A percentile compares a stretch with the other conserved stretches of the same genome.
These are phyloP conservation scores for Suillus brevipes DNA, from an alignment of 768 basidiomycete genomes.

Conservation along the genomic window DNA sequence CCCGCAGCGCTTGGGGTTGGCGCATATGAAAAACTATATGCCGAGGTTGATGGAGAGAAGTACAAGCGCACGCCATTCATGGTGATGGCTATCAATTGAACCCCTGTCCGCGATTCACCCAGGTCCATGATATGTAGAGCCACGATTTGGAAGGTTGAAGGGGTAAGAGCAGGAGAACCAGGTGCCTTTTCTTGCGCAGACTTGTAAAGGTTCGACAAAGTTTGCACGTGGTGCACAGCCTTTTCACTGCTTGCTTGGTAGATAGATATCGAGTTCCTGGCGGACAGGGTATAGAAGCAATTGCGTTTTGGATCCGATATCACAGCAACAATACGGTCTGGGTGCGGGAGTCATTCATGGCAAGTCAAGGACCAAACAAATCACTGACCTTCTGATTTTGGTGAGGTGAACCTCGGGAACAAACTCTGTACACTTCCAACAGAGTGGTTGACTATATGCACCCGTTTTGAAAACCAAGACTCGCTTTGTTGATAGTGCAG, in stretches of 20 bases:
- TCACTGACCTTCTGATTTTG: constrained; percentile 63
- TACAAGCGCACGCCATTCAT: constrained; percentile 83
- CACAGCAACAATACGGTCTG: constrained; percentile 72
- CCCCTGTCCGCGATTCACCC: constrained; percentile 63
- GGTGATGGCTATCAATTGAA: constrained; percentile 82
- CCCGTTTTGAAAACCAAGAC: constrained; percentile 88
- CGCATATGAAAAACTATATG: constrained; percentile 52
- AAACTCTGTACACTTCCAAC: constrained; percentile 76
- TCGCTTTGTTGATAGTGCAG: constrained; percentile 88
- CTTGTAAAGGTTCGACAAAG: constrained; percentile 73
- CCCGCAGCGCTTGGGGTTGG: constrained; percentile 29
- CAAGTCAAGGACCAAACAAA: neutral
- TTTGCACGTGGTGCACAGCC: constrained; percentile 69
- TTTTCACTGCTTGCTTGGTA: constrained; percentile 67
- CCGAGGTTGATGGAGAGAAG: constrained; percentile 58
- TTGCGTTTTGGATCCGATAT: constrained; percentile 67
- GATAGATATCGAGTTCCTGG: constrained; percentile 62
- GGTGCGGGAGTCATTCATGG: constrained; percentile 12
- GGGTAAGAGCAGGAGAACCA: constrained; percentile 69
- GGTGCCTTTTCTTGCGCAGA: constrained; percentile 80
- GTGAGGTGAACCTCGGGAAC: constrained; percentile 69
- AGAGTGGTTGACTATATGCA: constrained; percentile 86
- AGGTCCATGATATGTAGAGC: constrained; percentile 68
- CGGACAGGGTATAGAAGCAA: constrained; percentile 77
- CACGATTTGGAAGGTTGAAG: constrained; percentile 69